Evolutionary conservation across 805 yeast species (phyloP).

Genomic region (Starmerella khaoyaiensis): DNA sequence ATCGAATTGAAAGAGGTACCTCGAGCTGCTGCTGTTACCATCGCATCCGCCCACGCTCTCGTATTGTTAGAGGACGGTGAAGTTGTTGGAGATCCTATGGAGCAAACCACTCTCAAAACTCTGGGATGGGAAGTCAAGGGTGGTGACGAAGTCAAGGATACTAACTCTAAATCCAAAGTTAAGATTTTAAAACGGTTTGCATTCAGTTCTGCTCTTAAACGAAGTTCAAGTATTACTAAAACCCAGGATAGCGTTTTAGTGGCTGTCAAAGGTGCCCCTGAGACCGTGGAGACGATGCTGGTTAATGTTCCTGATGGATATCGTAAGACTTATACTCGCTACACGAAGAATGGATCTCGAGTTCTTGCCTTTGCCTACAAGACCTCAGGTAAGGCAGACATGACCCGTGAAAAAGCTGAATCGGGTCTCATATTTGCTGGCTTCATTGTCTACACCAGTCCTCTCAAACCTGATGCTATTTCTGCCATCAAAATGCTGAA

Average conservation of each 20-base stretch:
- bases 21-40: constrained; percentile 48
- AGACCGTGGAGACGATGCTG: constrained; percentile 74
- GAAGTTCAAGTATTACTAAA: constrained; percentile 77
- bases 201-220: constrained; percentile 87
- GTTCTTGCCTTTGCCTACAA: constrained; percentile 92
- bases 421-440: constrained; percentile 69
- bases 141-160: constrained; percentile 40
- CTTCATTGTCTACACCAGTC: constrained; percentile 93
- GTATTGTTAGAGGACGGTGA: constrained; percentile 93
- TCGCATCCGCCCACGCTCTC: constrained; percentile 93
- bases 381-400: constrained; percentile 37
- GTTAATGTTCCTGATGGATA: constrained; percentile 58
- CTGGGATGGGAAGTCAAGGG: constrained; percentile 72
- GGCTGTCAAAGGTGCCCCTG: constrained; percentile 96
- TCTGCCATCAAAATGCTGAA: constrained; percentile 84
- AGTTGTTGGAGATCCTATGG: constrained; percentile 98
- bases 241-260: constrained; percentile 36
- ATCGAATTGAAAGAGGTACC: constrained; percentile 31
- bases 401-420: constrained; percentile 70
- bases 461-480: constrained; percentile 84
- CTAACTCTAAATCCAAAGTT: constrained; percentile 34
- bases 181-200: constrained; percentile 86
- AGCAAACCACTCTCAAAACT: constrained; percentile 83
- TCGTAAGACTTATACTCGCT: constrained; percentile 75
- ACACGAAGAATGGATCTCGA: constrained; percentile 91